Evolutionary conservation across 163 green algal species (phyloP).

Genomic region (Prototheca cutis): DNA sequence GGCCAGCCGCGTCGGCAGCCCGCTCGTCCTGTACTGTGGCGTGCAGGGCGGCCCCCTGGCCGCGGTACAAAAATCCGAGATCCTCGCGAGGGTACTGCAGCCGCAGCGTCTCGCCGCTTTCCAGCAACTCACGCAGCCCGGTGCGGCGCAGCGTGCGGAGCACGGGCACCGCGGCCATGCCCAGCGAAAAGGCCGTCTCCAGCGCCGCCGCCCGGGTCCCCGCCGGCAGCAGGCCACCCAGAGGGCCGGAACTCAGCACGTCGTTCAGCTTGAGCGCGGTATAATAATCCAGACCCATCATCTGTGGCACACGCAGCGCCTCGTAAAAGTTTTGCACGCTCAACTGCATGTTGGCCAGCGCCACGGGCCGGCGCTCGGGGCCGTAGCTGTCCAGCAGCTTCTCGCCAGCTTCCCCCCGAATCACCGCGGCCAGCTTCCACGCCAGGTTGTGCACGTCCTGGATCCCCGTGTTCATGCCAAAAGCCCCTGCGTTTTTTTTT

Average conservation of each 20-base stretch:
- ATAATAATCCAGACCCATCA: slow-evolving; percentile 49
- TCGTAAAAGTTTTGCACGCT: slow-evolving; percentile 82
- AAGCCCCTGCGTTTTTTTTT: slow-evolving; percentile 81
- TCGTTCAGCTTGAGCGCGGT: slow-evolving; percentile 35
- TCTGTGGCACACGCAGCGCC: slow-evolving; percentile 40
- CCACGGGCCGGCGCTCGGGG: slow-evolving; percentile 61
- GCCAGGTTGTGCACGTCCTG: slow-evolving; percentile 87
- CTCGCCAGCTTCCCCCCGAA: slow-evolving; percentile 15
- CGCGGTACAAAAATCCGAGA: slow-evolving; percentile 66
- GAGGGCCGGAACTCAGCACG: slow-evolving; percentile 11
- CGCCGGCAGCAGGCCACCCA: slow-evolving; percentile 17
- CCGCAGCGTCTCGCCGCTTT: slow-evolving; percentile 50
- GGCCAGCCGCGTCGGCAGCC: not conserved
- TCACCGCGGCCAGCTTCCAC: slow-evolving; percentile 76
- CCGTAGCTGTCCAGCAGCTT: slow-evolving; percentile 52
- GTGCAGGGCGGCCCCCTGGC: not conserved
- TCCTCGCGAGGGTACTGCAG: slow-evolving; percentile 84
- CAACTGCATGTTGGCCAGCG: slow-evolving; percentile 57
- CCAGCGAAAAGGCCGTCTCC: slow-evolving; percentile 39
- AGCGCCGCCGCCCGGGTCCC: slow-evolving; percentile 29
- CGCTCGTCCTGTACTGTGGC: not conserved
- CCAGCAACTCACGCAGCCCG: slow-evolving; percentile 40
- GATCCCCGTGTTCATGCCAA: slow-evolving; percentile 88
- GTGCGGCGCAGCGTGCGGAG: slow-evolving; percentile 25
- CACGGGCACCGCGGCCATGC: slow-evolving; percentile 23